Evolutionary conservation across 2,329 filamentous ascomycete genomes (phyloP).

Genomic region (Chrysosporium queenslandicum): DNA sequence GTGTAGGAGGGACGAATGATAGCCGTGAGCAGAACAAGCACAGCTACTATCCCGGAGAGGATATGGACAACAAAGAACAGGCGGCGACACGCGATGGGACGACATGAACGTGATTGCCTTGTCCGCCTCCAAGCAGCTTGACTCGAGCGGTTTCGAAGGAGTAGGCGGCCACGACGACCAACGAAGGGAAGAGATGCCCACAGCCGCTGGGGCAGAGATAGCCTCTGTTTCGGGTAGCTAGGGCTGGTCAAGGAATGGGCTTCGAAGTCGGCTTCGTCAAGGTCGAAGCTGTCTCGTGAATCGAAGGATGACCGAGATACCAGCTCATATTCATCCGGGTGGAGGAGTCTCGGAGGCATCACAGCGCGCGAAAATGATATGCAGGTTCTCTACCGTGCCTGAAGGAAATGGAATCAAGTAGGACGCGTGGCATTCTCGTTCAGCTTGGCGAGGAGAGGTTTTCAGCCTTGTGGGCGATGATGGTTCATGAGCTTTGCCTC

Average conservation of each 20-base stretch:
- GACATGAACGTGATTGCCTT: constrained; percentile 18
- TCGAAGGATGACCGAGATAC: constrained; percentile 32
- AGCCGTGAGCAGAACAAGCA: constrained; percentile 35
- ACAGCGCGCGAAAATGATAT: neutral
- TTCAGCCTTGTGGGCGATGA: neutral
- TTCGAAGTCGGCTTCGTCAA: constrained; percentile 36
- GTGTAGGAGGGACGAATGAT: constrained; percentile 50
- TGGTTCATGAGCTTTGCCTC: neutral
- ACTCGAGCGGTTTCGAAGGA: neutral
- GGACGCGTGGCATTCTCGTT: neutral
- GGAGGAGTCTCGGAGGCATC: constrained; percentile 25
- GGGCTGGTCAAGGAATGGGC: constrained; percentile 26
- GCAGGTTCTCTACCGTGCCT: neutral
- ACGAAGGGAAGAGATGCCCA: constrained; percentile 23
- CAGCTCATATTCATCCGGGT: constrained; percentile 36
- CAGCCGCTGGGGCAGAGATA: constrained; percentile 24
- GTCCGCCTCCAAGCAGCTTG: constrained; percentile 1
- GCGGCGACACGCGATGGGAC: constrained; percentile 24
- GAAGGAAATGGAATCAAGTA: neutral
- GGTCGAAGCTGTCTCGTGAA: constrained; percentile 33
- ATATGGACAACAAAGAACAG: constrained; percentile 26
- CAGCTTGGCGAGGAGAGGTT: neutral
- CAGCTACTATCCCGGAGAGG: constrained; percentile 23
- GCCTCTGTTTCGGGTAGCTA: constrained; percentile 19
- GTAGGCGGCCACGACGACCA: constrained; percentile 27